Percentiles rank a stretch among this genome's conserved stretches.
phyloP scores from a whole-genome alignment of 257 asterid genomes.

The Perilla frutescens region DNA sequence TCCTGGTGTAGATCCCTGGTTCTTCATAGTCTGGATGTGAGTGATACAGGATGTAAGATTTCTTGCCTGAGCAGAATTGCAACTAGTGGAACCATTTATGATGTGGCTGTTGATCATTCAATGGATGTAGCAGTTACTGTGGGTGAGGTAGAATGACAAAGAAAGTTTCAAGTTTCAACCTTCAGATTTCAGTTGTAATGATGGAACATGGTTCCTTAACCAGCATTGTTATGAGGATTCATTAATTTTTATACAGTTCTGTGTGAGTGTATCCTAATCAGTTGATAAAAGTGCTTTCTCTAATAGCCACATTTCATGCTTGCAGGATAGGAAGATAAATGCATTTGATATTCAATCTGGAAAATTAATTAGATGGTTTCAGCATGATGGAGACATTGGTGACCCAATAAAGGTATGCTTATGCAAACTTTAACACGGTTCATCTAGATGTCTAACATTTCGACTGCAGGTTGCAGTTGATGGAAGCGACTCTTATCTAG shows the following conservation, averaged over 20 bases:
- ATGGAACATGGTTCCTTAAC: constrained; percentile 11
- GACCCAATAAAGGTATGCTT: constrained; percentile 63
- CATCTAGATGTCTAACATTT: constrained; percentile 35
- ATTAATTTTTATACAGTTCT: constrained; percentile 4
- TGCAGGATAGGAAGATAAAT: constrained; percentile 67
- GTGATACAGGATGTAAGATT: constrained; percentile 49
- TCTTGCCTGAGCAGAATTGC: constrained; percentile 48
- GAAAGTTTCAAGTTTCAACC: not conserved
- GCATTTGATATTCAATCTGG: constrained; percentile 55
- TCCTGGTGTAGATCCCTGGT: constrained; percentile 56
- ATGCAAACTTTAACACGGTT: constrained; percentile 23
- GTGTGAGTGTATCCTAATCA: constrained; percentile 10
- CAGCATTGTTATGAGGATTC: constrained; percentile 4
- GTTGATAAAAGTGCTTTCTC: constrained; percentile 25
- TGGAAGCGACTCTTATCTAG: constrained; percentile 66
- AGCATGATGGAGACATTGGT: constrained; percentile 54
- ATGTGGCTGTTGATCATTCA: constrained; percentile 52
- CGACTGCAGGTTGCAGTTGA: constrained; percentile 61
- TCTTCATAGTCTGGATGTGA: constrained; percentile 54
- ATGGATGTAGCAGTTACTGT: constrained; percentile 53
- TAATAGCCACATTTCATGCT: constrained; percentile 13
- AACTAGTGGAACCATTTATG: constrained; percentile 48
- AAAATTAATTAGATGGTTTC: constrained; percentile 57
- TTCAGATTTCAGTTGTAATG: constrained; percentile 18
- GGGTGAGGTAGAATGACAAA: constrained; percentile 51